Evolutionary conservation across 2,329 filamentous ascomycete species (phyloP), one percentile per base, ranked within the genome.

Genomic region (Fusarium algeriense): DNA sequence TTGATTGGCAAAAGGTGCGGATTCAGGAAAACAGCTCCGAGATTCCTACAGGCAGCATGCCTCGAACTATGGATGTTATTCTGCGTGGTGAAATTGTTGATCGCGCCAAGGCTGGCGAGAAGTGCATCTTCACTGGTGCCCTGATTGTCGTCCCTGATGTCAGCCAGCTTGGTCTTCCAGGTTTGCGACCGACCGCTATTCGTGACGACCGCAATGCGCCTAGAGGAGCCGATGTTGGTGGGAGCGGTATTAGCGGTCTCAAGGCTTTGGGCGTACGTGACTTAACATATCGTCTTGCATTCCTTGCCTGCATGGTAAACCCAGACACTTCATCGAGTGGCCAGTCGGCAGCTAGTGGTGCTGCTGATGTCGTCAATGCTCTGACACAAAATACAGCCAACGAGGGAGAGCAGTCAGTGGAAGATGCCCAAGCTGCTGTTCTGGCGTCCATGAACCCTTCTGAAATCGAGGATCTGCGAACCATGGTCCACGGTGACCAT

Each of bases 1-100:
- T 99, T 68, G 96, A 99, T 83, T 99, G 96, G 96, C 96, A 99
- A 80, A 98, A 98, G 81, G 94, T 98, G 28, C 93, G 97, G 70
- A 94, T 98, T 68, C 96, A 99, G 82, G 96, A 99, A 82, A 99
- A 98, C 84, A 97, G 94, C 74, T 95, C 95, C 7, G 96, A 99
- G 80, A 99, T 99, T 40, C 96, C 96, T 0, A 99, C 96, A 0
- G 96, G 96, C 59, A 98, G 95, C 83, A 99, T 99, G 96, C 96
- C 96, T 28, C 89, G 96, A 65, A 99, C 96, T 5, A 96, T 99
- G 89, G 96, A 99, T 77, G 92, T 99, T 44, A 98, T 99, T 73
- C 83, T 99, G 37, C 91, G 96, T 67, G 96, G 96, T 77, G 96
- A 99, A 80, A 98, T 99, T 84, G 96, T 99, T 30, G 96, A 99